Base-by-base conservation (phyloP, 345 rosid genomes). In the Melastoma malabathricum region DNA sequence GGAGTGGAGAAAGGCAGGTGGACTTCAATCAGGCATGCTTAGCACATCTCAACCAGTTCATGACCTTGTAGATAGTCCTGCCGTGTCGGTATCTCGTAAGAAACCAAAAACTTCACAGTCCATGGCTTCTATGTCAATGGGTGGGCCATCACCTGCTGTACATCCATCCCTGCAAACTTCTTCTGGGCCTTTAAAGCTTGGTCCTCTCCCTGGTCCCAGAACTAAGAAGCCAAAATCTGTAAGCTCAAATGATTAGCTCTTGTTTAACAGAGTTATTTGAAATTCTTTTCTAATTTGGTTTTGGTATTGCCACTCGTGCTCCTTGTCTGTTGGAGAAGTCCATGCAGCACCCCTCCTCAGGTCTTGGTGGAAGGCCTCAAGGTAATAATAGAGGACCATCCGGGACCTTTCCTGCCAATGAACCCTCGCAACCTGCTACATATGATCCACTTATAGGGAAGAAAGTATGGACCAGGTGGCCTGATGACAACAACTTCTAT, bases 391-490 rank as follows among this genome's bases (percentile, higher is more conserved):
- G 65, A 18, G 66, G 62, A 48, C 51, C 76, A 13, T 60, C 76
- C 16, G 88, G 80, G 29, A 64, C 77, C 53, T 76, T 90, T 61
- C 59, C 63, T 48, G 52, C 75, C 8, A 83, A 80, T 64, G 88
- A 71, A 64, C 75, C 87, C 64, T 79, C 88, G 59, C 85, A 75
- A 55, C 67, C 83, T 20, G 70, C 80, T 58, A 65, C 78, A 29
- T 76, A 55, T 67, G 85, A 86, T 66, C 65, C 80, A 27, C 77
- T 88, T 50, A 64, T 92, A 56, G 96, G 95, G 62, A 80, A 68
- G 75, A 82, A 82, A 78, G 93, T 90, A 44, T 90, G 96, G 98
- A 90, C 98, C 56, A 79, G 83, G 72, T 90, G 98, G 98, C 98
- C 98, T 50, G 98, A 81, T 52, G 98, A 90, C 68, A 84, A 86